Evolutionary conservation across 345 rosid species (phyloP).

Genomic region (Clarkia xantiana): DNA sequence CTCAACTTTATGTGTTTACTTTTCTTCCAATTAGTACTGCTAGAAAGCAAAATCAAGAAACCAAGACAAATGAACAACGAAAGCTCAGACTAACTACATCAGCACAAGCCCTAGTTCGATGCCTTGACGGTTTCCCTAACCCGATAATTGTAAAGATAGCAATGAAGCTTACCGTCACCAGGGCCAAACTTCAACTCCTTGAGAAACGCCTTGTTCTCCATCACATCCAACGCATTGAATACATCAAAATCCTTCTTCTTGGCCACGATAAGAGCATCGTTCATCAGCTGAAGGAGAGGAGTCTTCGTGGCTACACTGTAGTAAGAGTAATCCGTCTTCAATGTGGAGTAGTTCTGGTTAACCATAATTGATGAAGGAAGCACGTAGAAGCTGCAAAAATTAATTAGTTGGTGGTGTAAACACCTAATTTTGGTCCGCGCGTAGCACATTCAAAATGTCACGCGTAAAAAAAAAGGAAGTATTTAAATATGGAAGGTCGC

Average conservation of each 20-base stretch:
- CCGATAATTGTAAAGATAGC: conserved; percentile 38
- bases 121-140: conserved; percentile 16
- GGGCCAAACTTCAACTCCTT: conserved; percentile 44
- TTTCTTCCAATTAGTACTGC: no score
- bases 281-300: conserved; percentile 42
- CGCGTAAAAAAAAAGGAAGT: no score
- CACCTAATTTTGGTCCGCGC: no score
- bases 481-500: no score
- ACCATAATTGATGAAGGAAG: conserved; percentile 46
- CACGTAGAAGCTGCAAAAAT: conserved; percentile 59
- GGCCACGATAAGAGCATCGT: conserved; percentile 35
- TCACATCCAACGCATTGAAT: conserved; percentile 37
- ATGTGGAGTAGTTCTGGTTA: conserved; percentile 19
- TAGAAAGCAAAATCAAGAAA: no score
- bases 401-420: conserved; percentile 69
- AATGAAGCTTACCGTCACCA: conserved; percentile 41
- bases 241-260: conserved; percentile 51
- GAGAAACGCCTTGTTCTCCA: conserved; percentile 37
- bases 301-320: conserved; percentile 31
- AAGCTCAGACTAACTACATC: conserved; percentile 23
- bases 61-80: no score
- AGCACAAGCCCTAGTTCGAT: conserved; percentile 42
- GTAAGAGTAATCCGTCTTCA: conserved; percentile 41
- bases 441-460: no score
- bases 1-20: no score